phyloP scores from a whole-genome alignment of 2,329 filamentous ascomycete species.

The Penicillium sp. region DNA sequence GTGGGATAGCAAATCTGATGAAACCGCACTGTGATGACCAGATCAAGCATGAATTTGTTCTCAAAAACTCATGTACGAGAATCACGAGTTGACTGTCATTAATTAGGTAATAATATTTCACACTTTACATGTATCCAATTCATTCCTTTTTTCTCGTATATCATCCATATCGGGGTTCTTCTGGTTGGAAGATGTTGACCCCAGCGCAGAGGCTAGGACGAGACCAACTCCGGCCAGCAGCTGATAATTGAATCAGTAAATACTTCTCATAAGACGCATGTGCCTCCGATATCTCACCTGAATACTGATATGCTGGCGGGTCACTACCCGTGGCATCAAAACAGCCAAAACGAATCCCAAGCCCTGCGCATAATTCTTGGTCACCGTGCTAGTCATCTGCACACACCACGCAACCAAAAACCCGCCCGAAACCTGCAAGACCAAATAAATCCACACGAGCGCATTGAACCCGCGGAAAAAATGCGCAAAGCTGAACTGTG shows the following conservation, averaged over 20 bases:
- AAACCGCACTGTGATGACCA: no score
- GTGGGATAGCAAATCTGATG: no score
- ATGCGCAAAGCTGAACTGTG: background rate
- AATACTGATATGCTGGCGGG: background rate
- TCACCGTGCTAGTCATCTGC: slow-evolving; percentile 6
- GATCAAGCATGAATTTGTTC: no score
- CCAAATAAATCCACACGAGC: background rate
- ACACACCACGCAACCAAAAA: slow-evolving; percentile 6
- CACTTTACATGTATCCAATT: background rate
- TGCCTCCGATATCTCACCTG: background rate
- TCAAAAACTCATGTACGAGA: no score
- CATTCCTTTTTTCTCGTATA: background rate
- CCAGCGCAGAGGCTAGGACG: background rate
- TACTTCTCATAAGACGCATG: background rate
- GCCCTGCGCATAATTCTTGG: slow-evolving; percentile 6
- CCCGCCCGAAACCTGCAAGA: slow-evolving; percentile 1
- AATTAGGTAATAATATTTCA: background rate
- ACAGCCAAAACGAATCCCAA: slow-evolving; percentile 4
- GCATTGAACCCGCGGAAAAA: background rate
- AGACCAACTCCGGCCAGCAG: background rate
- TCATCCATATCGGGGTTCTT: background rate
- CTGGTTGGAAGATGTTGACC: background rate
- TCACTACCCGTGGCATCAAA: background rate
- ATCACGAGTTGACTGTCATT: background rate
- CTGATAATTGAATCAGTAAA: background rate